phyloP scores from a whole-genome alignment of 345 rosid species.

The Crucihimalaya himalaica region DNA sequence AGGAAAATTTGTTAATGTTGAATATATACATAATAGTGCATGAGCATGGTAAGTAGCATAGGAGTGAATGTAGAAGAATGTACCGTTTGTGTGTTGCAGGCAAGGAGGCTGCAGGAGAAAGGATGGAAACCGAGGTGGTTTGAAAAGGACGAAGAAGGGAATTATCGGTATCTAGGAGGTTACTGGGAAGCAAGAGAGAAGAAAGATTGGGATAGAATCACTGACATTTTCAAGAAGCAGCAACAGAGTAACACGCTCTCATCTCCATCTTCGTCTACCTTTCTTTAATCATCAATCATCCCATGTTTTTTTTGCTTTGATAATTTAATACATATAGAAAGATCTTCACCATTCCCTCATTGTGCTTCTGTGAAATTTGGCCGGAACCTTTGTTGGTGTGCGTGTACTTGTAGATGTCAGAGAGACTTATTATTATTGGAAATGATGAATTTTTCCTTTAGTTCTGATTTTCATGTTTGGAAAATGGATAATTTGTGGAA shows the following conservation, averaged over 20 bases:
- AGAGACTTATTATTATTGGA: slow-evolving; percentile 16
- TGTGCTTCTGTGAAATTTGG: slow-evolving; percentile 39
- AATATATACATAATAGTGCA: not conserved
- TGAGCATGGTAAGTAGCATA: slow-evolving; percentile 10
- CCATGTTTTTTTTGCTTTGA: slow-evolving; percentile 9
- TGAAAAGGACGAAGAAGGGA: slow-evolving; percentile 76
- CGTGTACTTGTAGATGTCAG: slow-evolving; percentile 27
- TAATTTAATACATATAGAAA: slow-evolving; percentile 23
- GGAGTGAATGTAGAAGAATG: slow-evolving; percentile 23
- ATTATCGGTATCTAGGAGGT: slow-evolving; percentile 77
- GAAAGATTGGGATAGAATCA: slow-evolving; percentile 65
- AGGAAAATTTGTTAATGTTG: not conserved
- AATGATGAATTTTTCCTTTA: not conserved
- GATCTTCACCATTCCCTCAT: slow-evolving; percentile 40
- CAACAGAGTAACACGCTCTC: slow-evolving; percentile 46
- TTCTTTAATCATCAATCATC: slow-evolving; percentile 14
- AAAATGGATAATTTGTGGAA: not conserved
- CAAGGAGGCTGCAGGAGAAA: slow-evolving; percentile 93
- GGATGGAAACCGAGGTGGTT: slow-evolving; percentile 99
- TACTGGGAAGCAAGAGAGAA: slow-evolving; percentile 94
- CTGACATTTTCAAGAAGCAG: slow-evolving; percentile 66
- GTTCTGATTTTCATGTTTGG: not conserved
- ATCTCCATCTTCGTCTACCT: slow-evolving; percentile 36
- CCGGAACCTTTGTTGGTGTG: slow-evolving; percentile 37
- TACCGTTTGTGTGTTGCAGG: slow-evolving; percentile 48